Evolutionary conservation across 2,329 filamentous ascomycete species (phyloP).

Genomic region (Aspergillus ruber): DNA sequence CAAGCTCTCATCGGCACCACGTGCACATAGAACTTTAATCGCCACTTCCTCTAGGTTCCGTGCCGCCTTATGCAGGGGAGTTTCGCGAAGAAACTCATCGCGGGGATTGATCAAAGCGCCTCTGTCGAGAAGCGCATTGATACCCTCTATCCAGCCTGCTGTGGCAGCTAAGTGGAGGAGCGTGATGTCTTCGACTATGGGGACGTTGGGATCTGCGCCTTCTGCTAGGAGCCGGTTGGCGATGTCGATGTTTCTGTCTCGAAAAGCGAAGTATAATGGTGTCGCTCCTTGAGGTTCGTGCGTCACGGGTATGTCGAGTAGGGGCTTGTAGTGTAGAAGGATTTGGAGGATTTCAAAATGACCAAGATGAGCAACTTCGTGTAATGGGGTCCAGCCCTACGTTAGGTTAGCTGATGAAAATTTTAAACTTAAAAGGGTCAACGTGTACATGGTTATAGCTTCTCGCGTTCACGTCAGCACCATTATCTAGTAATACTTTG

Average conservation of each 20-base stretch:
- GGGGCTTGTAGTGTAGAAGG: background rate
- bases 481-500: background rate
- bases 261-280: background rate
- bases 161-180: slow-evolving; percentile 5
- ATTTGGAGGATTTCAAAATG: background rate
- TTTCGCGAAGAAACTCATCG: slow-evolving; percentile 4
- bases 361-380: background rate
- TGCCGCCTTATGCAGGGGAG: slow-evolving; percentile 5
- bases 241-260: background rate
- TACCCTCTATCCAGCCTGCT: slow-evolving; percentile 1
- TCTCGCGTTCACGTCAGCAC: background rate
- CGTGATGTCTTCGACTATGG: slow-evolving; percentile 3
- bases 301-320: background rate
- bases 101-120: slow-evolving; percentile 1
- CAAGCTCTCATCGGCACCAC: background rate
- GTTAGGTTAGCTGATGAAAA: background rate
- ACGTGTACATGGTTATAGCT: background rate
- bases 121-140: background rate
- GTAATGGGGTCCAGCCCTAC: background rate
- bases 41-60: background rate
- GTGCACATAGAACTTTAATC: background rate
- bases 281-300: background rate
- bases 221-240: background rate
- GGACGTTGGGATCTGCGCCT: slow-evolving; percentile 3
- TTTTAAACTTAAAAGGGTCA: too few relatives aligned